Percentiles rank a stretch among this genome's conserved stretches.
Evolutionary conservation across 1,284 basidiomycete genomes (phyloP).

Genomic region (Malassezia cuniculi): DNA sequence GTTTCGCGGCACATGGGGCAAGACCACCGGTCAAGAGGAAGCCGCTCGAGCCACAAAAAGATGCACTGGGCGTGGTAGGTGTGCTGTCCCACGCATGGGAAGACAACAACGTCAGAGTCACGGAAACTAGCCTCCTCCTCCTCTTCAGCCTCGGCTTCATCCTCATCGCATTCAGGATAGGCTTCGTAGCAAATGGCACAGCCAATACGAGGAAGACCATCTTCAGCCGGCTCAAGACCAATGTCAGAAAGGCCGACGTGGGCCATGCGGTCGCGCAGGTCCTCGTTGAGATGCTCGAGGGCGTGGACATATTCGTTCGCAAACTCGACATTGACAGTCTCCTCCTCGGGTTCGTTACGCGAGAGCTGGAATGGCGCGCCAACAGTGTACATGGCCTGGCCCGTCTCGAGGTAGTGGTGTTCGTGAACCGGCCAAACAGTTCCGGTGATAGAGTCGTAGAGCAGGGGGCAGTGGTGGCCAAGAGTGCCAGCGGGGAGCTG

Average conservation of each 20-base stretch:
- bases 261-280: conserved; percentile 37
- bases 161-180: conserved; percentile 31
- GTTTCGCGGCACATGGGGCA: conserved; percentile 37
- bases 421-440: too few relatives aligned
- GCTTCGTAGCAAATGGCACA: conserved; percentile 38
- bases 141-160: conserved; percentile 25
- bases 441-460: too few relatives aligned
- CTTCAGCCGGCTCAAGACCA: conserved; percentile 12
- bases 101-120: conserved; percentile 31
- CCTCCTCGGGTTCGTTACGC: conserved; percentile 19
- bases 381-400: not conserved
- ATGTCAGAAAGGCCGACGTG: conserved; percentile 32
- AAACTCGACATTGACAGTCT: conserved; percentile 19
- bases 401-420: not conserved
- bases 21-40: conserved; percentile 31
- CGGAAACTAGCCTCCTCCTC: conserved; percentile 28
- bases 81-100: conserved; percentile 38
- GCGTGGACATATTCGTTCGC: conserved; percentile 24
- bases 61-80: conserved; percentile 34
- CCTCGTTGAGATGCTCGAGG: conserved; percentile 36
- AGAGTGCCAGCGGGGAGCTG: too few relatives aligned
- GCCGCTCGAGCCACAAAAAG: conserved; percentile 29
- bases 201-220: conserved; percentile 15
- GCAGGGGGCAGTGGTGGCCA: too few relatives aligned
- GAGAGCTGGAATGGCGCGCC: conserved; percentile 32